phyloP scores from a whole-genome alignment of 1,284 basidiomycete genomes.

The Paramarasmius palmivorus region DNA sequence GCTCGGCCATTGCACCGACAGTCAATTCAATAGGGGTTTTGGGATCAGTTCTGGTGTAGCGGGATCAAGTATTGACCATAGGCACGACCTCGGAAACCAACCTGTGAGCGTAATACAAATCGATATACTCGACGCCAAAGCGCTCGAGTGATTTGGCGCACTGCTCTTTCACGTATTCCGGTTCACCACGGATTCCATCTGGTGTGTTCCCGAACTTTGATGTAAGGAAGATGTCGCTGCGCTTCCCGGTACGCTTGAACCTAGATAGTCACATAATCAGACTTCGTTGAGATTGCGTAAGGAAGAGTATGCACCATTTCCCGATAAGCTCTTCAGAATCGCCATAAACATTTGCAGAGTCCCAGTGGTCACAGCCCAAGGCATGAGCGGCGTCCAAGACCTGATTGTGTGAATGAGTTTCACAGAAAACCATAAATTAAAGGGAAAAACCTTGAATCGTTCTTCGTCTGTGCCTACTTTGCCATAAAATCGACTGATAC shows the following conservation, averaged over 20 bases:
- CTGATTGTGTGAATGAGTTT: constrained; percentile 14
- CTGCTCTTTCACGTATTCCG: constrained; percentile 21
- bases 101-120: constrained; percentile 16
- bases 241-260: constrained; percentile 46
- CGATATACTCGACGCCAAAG: constrained; percentile 13
- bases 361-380: constrained; percentile 38
- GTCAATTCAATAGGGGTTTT: constrained; percentile 20
- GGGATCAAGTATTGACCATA: not conserved
- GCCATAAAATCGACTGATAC: constrained; percentile 20
- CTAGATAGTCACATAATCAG: constrained; percentile 22
- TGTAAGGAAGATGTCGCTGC: constrained; percentile 45
- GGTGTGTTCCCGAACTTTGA: constrained; percentile 49
- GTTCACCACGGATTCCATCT: constrained; percentile 25
- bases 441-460: constrained; percentile 15
- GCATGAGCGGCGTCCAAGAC: constrained; percentile 36
- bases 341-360: constrained; percentile 37
- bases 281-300: not conserved
- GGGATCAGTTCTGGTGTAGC: constrained; percentile 12
- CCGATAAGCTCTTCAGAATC: constrained; percentile 40
- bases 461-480: constrained; percentile 17
- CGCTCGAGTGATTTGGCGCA: constrained; percentile 13
- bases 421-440: too few species aligned
- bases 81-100: not conserved
- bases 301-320: constrained; percentile 29
- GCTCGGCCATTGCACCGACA: constrained; percentile 42